Evolutionary conservation across 208 protist genomes (phyloP).

Genomic region (Trypanosoma vivax): DNA sequence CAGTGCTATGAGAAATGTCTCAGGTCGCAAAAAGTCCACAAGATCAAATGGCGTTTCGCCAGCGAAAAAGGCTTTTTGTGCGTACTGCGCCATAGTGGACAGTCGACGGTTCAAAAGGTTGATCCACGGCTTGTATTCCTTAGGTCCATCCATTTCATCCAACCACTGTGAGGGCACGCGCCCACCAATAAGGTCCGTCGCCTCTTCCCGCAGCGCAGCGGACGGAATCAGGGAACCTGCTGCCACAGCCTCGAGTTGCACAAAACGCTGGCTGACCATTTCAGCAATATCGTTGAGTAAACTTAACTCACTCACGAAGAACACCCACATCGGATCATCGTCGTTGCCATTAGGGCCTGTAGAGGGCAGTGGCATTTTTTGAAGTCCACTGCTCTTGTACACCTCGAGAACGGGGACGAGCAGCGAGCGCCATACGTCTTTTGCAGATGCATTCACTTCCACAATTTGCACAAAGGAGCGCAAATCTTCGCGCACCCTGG

Average conservation of each 20-base stretch:
- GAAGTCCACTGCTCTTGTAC: slow-evolving; percentile 61
- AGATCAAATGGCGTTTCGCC: slow-evolving; percentile 65
- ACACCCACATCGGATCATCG: slow-evolving; percentile 81
- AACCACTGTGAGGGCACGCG: slow-evolving; percentile 84
- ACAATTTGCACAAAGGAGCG: slow-evolving; percentile 49
- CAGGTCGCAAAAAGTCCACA: slow-evolving; percentile 83
- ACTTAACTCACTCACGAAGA: slow-evolving; percentile 88
- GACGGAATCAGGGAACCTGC: slow-evolving; percentile 85
- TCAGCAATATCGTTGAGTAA: slow-evolving; percentile 54
- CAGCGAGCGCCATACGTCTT: slow-evolving; percentile 73
- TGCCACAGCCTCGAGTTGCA: slow-evolving; percentile 58
- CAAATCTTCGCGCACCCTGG: slow-evolving; percentile 56
- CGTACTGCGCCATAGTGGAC: slow-evolving; percentile 29
- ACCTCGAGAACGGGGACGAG: slow-evolving; percentile 81
- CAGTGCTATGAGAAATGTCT: slow-evolving; percentile 94
- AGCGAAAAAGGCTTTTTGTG: slow-evolving; percentile 28
- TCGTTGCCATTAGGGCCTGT: slow-evolving; percentile 17
- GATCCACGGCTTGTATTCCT: slow-evolving; percentile 77
- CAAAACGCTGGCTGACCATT: slow-evolving; percentile 57
- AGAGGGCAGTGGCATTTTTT: neutral
- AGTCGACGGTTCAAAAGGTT: slow-evolving; percentile 60
- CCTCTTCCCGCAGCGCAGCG: slow-evolving; percentile 48
- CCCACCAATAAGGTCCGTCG: slow-evolving; percentile 71
- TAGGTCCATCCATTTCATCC: slow-evolving; percentile 79
- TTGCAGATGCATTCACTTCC: slow-evolving; percentile 25